Conservation (phyloP, 129 eudicot genomes). For the Chrysanthemum lavandulifolium region DNA sequence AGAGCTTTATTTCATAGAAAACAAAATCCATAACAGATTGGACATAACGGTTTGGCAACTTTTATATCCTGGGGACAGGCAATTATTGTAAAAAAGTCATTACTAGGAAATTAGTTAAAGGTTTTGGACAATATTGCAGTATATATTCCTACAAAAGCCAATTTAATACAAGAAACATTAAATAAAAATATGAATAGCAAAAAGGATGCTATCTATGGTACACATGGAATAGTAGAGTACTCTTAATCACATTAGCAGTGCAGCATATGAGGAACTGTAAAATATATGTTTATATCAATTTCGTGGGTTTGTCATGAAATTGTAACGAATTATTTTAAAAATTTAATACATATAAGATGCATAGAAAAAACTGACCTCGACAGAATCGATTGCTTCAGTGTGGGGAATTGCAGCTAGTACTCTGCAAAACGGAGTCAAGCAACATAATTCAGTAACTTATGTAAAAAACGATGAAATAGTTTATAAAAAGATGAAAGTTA, state of each 20-base stretch:
- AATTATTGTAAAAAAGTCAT: neutral
- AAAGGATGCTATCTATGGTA: too few relatives aligned
- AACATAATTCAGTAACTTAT: neutral
- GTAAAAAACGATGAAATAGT: too few relatives aligned
- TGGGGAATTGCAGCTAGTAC: conserved; percentile 76
- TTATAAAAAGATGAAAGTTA: too few relatives aligned
- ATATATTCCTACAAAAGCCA: too few relatives aligned
- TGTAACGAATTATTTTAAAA: neutral
- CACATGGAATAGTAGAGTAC: too few relatives aligned
- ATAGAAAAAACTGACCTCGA: conserved; percentile 62
- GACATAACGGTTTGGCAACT: too few relatives aligned
- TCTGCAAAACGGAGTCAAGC: conserved; percentile 1
- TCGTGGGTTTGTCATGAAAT: neutral
- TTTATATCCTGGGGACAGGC: neutral
- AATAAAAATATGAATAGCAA: neutral
- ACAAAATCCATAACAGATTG: too few relatives aligned
- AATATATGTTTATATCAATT: neutral
- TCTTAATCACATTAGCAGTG: too few relatives aligned
- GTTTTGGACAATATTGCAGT: neutral
- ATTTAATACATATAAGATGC: neutral
- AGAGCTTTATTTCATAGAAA: too few relatives aligned
- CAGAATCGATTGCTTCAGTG: conserved; percentile 91
- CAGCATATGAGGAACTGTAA: neutral
- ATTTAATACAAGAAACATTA: neutral
- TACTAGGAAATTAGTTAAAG: neutral